These are phyloP conservation scores for Neodidymelliopsis sp. DNA, from an alignment of 2,329 filamentous ascomycete species.

Conservation along the genomic window DNA sequence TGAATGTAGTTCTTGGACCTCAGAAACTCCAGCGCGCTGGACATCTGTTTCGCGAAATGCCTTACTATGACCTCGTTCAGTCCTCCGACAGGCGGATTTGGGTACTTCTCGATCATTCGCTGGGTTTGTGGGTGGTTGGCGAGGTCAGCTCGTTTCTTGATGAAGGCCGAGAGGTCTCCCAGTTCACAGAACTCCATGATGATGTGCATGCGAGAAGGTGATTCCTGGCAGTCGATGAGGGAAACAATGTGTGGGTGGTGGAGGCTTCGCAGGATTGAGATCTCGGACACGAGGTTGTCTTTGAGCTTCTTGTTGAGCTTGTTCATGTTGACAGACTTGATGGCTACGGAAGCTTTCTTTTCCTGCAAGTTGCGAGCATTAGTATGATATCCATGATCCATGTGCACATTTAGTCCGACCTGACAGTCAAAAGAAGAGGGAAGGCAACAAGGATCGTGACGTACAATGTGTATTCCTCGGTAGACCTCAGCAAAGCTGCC, in stretches of 20 bases:
- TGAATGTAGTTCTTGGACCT: conserved; percentile 88
- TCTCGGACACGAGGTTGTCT: conserved; percentile 94
- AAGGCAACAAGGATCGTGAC: conserved; percentile 36
- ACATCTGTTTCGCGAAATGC: conserved; percentile 94
- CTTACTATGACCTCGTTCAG: conserved; percentile 95
- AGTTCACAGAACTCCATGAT: conserved; percentile 99
- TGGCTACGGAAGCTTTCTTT: conserved; percentile 82
- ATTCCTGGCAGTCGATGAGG: conserved; percentile 92
- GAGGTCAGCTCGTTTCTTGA: conserved; percentile 89
- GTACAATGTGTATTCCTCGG: conserved; percentile 82
- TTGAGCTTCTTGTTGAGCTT: conserved; percentile 96
- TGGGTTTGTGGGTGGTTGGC: conserved; percentile 79
- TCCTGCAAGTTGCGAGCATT: conserved; percentile 59
- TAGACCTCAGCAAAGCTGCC: conserved; percentile 98
- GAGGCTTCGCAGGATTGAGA: conserved; percentile 90
- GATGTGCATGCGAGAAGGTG: conserved; percentile 86
- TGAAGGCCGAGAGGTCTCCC: conserved; percentile 92
- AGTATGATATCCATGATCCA: background rate
- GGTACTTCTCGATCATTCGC: conserved; percentile 94
- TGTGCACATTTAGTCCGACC: no score
- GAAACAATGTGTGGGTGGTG: conserved; percentile 97
- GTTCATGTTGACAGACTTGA: conserved; percentile 92
- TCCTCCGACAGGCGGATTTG: conserved; percentile 81
- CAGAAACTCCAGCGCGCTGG: conserved; percentile 89
- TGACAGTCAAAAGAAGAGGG: background rate